Conservation (phyloP, 2,329 filamentous ascomycete species). For the Coleophoma eucalyptorum region DNA sequence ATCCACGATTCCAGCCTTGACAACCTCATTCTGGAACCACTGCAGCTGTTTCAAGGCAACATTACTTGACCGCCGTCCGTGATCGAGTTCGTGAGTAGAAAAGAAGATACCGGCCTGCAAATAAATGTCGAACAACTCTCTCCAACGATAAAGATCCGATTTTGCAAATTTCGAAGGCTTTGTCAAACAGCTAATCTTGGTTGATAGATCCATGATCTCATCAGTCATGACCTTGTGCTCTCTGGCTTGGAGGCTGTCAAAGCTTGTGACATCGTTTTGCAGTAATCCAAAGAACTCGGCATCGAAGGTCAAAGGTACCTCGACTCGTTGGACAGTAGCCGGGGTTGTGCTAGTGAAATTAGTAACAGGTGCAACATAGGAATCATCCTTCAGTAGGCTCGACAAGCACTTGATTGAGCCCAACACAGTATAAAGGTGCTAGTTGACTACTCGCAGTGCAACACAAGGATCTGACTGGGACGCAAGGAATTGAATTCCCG, state of each 20-base stretch:
- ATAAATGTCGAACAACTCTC: constrained; percentile 78
- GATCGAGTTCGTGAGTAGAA: constrained; percentile 68
- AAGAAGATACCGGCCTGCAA: constrained; percentile 80
- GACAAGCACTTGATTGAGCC: neutral
- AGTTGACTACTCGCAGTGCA: too few species aligned
- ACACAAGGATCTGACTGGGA: too few species aligned
- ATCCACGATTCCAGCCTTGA: constrained; percentile 52
- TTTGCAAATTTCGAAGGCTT: constrained; percentile 59
- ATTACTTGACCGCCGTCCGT: constrained; percentile 61
- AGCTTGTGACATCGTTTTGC: constrained; percentile 63
- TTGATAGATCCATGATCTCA: constrained; percentile 62
- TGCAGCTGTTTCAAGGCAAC: constrained; percentile 65
- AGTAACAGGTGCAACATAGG: neutral
- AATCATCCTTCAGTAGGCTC: neutral
- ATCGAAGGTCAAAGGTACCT: constrained; percentile 75
- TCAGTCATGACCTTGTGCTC: constrained; percentile 61
- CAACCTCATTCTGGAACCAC: constrained; percentile 68
- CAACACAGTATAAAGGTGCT: neutral
- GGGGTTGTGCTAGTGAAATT: constrained; percentile 6
- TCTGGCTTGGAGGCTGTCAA: constrained; percentile 60
- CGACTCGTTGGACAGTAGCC: constrained; percentile 41
- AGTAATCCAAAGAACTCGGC: constrained; percentile 76
- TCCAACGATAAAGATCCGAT: constrained; percentile 71
- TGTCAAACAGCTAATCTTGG: constrained; percentile 59
- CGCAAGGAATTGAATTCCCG: too few species aligned